Evolutionary conservation across 441 rosid genomes (phyloP).

Genomic region (Pelargonium cotyledonis): DNA sequence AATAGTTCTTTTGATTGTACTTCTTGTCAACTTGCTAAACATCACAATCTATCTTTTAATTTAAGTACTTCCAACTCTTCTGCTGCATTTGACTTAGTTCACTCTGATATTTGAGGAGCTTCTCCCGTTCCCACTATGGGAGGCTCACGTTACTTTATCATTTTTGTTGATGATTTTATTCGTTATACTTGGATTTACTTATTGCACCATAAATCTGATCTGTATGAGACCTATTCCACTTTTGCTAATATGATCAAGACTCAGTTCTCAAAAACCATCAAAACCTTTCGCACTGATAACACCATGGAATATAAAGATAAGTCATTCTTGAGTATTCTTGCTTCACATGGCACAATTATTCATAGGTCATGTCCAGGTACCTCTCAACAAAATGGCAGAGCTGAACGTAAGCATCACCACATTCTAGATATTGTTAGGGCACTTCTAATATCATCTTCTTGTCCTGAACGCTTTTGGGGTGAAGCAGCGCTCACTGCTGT

Average conservation of each 20-base stretch:
- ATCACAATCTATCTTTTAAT: slow-evolving; percentile 1
- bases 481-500: background rate
- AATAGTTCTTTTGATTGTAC: background rate
- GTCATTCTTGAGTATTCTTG: background rate
- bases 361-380: slow-evolving; percentile 14
- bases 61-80: background rate
- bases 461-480: slow-evolving; percentile 2
- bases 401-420: slow-evolving; percentile 10
- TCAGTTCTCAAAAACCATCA: background rate
- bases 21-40: slow-evolving; percentile 1
- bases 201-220: background rate
- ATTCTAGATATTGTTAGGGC: slow-evolving; percentile 7
- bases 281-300: background rate
- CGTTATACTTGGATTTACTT: slow-evolving; percentile 14
- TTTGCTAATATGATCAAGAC: slow-evolving; percentile 13
- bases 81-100: slow-evolving; percentile 2
- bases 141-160: slow-evolving; percentile 1
- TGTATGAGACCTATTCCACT: background rate
- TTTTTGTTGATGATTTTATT: slow-evolving; percentile 13
- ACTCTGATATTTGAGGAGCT: slow-evolving; percentile 9
- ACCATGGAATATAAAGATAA: background rate
- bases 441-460: background rate
- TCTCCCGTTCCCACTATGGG: background rate
- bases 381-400: slow-evolving; percentile 21
- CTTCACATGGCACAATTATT: background rate